Conservation (phyloP, 768 basidiomycete species). For the Suillus luteus region DNA sequence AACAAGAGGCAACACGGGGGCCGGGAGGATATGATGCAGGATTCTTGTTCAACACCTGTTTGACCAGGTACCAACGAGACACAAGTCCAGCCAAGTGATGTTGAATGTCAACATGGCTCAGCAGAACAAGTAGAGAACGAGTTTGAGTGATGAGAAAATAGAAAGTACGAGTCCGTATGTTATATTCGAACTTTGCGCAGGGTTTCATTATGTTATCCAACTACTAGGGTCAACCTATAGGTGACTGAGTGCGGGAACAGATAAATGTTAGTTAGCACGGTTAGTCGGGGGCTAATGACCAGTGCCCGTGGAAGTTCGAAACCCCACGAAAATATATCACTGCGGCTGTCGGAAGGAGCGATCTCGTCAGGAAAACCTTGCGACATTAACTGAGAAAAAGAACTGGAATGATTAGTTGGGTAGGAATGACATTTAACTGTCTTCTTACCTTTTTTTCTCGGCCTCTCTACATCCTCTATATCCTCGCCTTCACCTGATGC, state of each 20-base stretch:
- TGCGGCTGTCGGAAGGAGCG: background rate
- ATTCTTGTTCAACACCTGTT: slow-evolving; percentile 24
- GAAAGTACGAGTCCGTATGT: no score
- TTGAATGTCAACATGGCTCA: slow-evolving; percentile 26
- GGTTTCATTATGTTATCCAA: no score
- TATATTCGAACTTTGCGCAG: no score
- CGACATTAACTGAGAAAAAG: background rate
- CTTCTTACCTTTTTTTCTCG: slow-evolving; percentile 5
- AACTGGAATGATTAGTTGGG: background rate
- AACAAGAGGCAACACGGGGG: slow-evolving; percentile 44
- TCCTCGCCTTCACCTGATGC: background rate
- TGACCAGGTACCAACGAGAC: slow-evolving; percentile 32
- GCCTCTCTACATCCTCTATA: background rate
- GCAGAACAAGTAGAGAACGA: background rate
- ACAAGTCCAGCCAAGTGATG: slow-evolving; percentile 33
- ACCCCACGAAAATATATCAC: no score
- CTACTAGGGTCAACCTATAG: no score
- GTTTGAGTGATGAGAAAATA: no score
- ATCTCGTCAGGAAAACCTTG: background rate
- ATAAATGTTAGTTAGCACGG: no score
- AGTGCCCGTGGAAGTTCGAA: no score
- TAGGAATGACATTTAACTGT: background rate
- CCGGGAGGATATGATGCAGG: slow-evolving; percentile 44
- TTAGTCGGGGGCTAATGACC: no score
- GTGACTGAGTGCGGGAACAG: no score